Evolutionary conservation across 441 rosid species (phyloP).

Genomic region (Gossypium laxum): DNA sequence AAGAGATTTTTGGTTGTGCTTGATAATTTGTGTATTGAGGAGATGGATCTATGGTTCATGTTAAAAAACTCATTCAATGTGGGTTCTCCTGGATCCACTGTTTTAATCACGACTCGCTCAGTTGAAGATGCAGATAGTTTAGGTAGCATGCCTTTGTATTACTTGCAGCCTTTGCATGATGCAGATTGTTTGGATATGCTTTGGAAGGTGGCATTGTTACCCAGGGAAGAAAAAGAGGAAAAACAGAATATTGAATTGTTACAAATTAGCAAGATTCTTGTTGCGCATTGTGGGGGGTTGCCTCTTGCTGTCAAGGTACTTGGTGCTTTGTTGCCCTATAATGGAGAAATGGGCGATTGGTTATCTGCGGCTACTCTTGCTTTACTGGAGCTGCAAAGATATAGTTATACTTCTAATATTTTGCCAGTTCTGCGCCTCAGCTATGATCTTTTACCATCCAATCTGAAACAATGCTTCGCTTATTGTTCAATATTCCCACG

Average conservation of each 20-base stretch:
- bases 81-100: slow-evolving; percentile 4
- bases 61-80: neutral
- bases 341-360: slow-evolving; percentile 2
- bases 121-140: neutral
- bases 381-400: neutral
- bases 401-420: neutral
- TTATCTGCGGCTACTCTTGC: slow-evolving; percentile 8
- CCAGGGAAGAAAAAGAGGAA: neutral
- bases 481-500: slow-evolving; percentile 15
- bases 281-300: slow-evolving; percentile 2
- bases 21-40: slow-evolving; percentile 24
- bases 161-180: slow-evolving; percentile 3
- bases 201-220: slow-evolving; percentile 1
- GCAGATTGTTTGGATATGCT: slow-evolving; percentile 10
- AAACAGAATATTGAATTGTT: neutral
- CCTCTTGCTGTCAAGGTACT: slow-evolving; percentile 13
- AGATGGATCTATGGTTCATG: neutral
- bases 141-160: neutral
- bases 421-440: slow-evolving; percentile 3
- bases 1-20: slow-evolving; percentile 17
- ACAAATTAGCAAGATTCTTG: neutral
- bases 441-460: slow-evolving; percentile 11
- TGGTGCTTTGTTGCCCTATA: neutral
- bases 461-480: slow-evolving; percentile 9
- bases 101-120: slow-evolving; percentile 5